phyloP scores from a whole-genome alignment of 352 stramenopile species.

The Pythium pyrilobum region DNA sequence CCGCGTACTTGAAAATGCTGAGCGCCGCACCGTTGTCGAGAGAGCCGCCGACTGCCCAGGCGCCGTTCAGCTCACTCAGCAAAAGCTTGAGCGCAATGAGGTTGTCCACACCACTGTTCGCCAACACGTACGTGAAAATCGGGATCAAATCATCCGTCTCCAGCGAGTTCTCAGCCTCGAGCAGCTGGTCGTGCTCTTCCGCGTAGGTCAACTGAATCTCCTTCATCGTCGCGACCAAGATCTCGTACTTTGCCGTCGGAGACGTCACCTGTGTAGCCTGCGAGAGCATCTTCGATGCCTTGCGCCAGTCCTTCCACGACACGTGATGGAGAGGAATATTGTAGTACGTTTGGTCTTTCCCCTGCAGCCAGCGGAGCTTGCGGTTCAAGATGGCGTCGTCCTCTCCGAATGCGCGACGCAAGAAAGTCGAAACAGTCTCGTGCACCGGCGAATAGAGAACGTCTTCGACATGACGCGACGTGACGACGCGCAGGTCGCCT shows the following conservation, averaged over 20 bases:
- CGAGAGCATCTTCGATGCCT: constrained; percentile 61
- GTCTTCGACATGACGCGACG: constrained; percentile 80
- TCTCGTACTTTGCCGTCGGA: constrained; percentile 76
- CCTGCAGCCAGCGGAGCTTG: constrained; percentile 84
- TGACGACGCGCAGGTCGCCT: constrained; percentile 46
- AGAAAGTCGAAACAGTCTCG: constrained; percentile 44
- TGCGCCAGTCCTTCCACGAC: constrained; percentile 83
- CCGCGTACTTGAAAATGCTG: constrained; percentile 69
- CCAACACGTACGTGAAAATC: constrained; percentile 88
- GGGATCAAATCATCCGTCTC: constrained; percentile 85
- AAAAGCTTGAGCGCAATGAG: constrained; percentile 74
- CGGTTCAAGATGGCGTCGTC: constrained; percentile 77
- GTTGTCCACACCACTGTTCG: constrained; percentile 83
- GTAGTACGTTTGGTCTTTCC: constrained; percentile 89
- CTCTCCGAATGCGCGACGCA: constrained; percentile 64
- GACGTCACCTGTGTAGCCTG: constrained; percentile 46
- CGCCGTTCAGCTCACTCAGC: constrained; percentile 68
- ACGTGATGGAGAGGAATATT: constrained; percentile 81
- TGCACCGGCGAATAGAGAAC: constrained; percentile 65
- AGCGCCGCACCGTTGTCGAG: constrained; percentile 63
- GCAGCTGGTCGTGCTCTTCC: constrained; percentile 61
- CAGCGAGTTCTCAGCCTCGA: constrained; percentile 41
- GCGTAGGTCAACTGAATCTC: constrained; percentile 73
- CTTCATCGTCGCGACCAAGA: constrained; percentile 64
- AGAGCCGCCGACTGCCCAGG: constrained; percentile 50